phyloP scores from a whole-genome alignment of 2,329 filamentous ascomycete species.

The Uncinocarpus reesii region DNA sequence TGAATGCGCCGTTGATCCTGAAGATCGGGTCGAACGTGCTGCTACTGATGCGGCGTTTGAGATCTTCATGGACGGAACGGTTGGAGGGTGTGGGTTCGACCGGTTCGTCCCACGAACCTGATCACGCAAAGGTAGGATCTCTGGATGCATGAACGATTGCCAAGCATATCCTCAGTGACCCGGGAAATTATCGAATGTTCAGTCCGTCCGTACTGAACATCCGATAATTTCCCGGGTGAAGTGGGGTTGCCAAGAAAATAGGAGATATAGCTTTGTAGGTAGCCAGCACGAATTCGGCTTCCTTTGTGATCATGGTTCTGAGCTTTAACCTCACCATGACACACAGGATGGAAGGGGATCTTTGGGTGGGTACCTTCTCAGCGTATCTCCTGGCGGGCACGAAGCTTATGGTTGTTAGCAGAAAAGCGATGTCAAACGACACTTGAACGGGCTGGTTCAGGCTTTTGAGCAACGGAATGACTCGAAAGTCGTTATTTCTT shows the following conservation, averaged over 20 bases:
- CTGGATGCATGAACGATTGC: neutral
- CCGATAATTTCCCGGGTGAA: neutral
- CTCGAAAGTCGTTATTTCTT: neutral
- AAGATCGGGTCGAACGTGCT: no score
- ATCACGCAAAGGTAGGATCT: no score
- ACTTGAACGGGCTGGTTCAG: constrained; percentile 1
- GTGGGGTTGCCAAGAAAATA: neutral
- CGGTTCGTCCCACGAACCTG: no score
- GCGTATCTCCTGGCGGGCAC: neutral
- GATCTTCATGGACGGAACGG: no score
- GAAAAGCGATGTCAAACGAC: neutral
- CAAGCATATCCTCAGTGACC: neutral
- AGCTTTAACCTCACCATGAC: neutral
- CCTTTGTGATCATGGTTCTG: neutral
- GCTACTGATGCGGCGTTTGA: no score
- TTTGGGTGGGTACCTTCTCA: neutral
- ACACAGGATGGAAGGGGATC: neutral
- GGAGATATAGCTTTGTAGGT: neutral
- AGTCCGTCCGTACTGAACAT: neutral
- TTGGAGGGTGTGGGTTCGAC: no score
- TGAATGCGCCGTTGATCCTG: no score
- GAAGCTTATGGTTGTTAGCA: neutral
- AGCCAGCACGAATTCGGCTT: neutral
- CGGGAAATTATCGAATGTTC: neutral
- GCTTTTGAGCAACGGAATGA: constrained; percentile 4